Evolutionary conservation across 208 protist species (phyloP).

Genomic region (Trypanosoma boissoni): DNA sequence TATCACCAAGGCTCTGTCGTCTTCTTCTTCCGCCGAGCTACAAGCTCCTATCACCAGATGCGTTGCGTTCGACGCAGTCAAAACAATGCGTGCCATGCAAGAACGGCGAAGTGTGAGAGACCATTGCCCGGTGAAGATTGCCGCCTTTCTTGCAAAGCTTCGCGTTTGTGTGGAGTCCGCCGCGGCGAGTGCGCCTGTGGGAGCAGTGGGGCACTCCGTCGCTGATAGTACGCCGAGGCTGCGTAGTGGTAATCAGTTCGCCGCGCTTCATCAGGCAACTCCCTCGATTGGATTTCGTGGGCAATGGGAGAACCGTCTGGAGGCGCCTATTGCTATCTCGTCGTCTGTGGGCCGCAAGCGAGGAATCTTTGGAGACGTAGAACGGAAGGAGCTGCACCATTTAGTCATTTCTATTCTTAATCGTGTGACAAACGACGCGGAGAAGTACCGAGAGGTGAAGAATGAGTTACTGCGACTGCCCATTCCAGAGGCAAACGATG

Average conservation of each 20-base stretch:
- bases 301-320: slow-evolving; percentile 67
- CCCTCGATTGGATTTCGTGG: slow-evolving; percentile 48
- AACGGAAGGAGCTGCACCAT: slow-evolving; percentile 69
- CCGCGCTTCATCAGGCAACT: slow-evolving; percentile 15
- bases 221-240: too few relatives aligned
- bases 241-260: slow-evolving; percentile 1
- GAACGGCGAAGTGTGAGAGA: slow-evolving; percentile 30
- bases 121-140: slow-evolving; percentile 39
- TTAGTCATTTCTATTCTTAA: slow-evolving; percentile 83
- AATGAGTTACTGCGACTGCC: slow-evolving; percentile 83
- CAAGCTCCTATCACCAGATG: slow-evolving; percentile 19
- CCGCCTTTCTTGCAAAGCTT: slow-evolving; percentile 23
- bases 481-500: slow-evolving; percentile 70
- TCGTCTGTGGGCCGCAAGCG: slow-evolving; percentile 37
- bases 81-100: slow-evolving; percentile 35
- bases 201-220: not conserved
- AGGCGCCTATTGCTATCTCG: slow-evolving; percentile 60
- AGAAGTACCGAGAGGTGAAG: slow-evolving; percentile 79
- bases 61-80: slow-evolving; percentile 37
- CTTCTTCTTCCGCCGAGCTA: slow-evolving; percentile 20
- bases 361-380: slow-evolving; percentile 72
- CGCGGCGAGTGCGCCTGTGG: not conserved
- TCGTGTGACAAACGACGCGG: slow-evolving; percentile 73
- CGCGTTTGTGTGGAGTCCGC: not conserved
- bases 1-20: not conserved